phyloP scores from a whole-genome alignment of 192 early-diverging fungal species.

The Spinellus fusiger region DNA sequence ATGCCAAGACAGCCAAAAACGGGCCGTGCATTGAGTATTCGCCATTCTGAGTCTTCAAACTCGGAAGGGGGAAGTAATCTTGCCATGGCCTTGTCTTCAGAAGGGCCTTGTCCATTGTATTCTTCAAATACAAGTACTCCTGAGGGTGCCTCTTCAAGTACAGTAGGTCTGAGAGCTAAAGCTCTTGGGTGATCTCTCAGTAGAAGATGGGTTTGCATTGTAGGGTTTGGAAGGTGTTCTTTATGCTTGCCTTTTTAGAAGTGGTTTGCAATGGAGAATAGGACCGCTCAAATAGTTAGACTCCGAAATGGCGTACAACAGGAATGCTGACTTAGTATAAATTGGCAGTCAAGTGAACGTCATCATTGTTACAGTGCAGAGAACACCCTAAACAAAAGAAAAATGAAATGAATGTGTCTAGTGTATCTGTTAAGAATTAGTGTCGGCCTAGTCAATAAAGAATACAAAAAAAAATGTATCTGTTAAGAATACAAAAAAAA shows the following conservation, averaged over 20 bases:
- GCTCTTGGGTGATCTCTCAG: conserved; percentile 48
- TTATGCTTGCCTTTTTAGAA: background rate
- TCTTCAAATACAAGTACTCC: conserved; percentile 29
- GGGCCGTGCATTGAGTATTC: conserved; percentile 35
- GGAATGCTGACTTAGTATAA: too few species aligned
- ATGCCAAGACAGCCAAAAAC: conserved; percentile 53
- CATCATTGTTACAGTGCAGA: too few species aligned
- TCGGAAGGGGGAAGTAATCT: conserved; percentile 27
- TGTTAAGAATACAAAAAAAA: too few species aligned
- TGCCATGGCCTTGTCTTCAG: conserved; percentile 28
- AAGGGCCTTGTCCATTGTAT: background rate
- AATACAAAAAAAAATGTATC: too few species aligned
- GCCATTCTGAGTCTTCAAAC: conserved; percentile 35
- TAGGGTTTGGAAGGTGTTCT: background rate
- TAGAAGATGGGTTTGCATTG: conserved; percentile 33
- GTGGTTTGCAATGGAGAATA: background rate
- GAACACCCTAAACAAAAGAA: too few species aligned
- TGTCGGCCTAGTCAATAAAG: too few species aligned
- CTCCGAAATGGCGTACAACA: background rate
- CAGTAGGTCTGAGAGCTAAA: conserved; percentile 54
- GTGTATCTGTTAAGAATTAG: too few species aligned
- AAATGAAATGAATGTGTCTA: too few species aligned
- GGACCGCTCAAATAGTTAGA: background rate
- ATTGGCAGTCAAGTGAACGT: too few species aligned
- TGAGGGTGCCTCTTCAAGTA: conserved; percentile 28